Evolutionary conservation across 1,139 yeast genomes (phyloP).

Genomic region (Meyerozyma elateridarum): DNA sequence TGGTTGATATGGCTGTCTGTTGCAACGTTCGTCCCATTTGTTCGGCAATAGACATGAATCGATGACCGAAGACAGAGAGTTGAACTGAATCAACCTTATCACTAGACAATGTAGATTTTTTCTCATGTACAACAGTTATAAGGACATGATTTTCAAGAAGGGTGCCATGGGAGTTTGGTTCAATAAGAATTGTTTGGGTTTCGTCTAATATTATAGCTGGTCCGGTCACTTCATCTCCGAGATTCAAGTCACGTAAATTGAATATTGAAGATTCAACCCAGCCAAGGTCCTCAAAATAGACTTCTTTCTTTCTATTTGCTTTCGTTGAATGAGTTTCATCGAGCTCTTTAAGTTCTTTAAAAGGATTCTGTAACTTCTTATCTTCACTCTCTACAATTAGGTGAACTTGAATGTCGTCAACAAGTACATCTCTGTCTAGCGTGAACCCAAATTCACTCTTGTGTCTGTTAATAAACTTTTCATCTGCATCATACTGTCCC

Average conservation of each 20-base stretch:
- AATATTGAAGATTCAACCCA: slow-evolving; percentile 52
- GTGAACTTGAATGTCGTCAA: slow-evolving; percentile 74
- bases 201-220: slow-evolving; percentile 84
- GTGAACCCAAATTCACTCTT: slow-evolving; percentile 38
- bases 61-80: slow-evolving; percentile 73
- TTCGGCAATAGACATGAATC: slow-evolving; percentile 86
- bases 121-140: slow-evolving; percentile 27
- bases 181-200: slow-evolving; percentile 81
- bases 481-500: slow-evolving; percentile 21
- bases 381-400: slow-evolving; percentile 29
- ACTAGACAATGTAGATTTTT: slow-evolving; percentile 21
- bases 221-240: slow-evolving; percentile 58
- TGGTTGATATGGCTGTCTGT: slow-evolving; percentile 80
- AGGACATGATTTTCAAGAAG: slow-evolving; percentile 58
- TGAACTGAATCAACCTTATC: slow-evolving; percentile 59
- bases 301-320: slow-evolving; percentile 11
- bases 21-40: slow-evolving; percentile 83
- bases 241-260: slow-evolving; percentile 41
- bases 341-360: slow-evolving; percentile 21
- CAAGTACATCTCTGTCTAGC: slow-evolving; percentile 49
- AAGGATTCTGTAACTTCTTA: slow-evolving; percentile 30
- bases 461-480: slow-evolving; percentile 29
- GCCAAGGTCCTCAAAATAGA: slow-evolving; percentile 34
- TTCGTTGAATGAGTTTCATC: slow-evolving; percentile 4
- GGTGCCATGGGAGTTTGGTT: slow-evolving; percentile 64